Conservation (phyloP, 306 rosid species). For the Delonix regia region DNA sequence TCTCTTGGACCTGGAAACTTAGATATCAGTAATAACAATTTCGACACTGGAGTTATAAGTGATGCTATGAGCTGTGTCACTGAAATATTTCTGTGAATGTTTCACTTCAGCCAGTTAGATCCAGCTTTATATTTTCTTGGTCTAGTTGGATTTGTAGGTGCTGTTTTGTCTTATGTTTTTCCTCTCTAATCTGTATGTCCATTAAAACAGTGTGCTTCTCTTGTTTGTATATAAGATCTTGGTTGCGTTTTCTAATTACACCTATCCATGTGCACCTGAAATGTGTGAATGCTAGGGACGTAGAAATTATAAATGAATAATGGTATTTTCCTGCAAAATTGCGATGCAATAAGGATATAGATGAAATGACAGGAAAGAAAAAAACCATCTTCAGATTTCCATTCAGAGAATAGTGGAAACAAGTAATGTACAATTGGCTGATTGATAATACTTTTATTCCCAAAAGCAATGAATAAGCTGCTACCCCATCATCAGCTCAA, state of each 20-base stretch:
- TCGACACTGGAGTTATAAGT: slow-evolving; percentile 43
- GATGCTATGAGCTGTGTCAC: slow-evolving; percentile 56
- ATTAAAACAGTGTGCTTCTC: background rate
- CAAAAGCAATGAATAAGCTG: slow-evolving; percentile 23
- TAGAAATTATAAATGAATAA: slow-evolving; percentile 19
- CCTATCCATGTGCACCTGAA: background rate
- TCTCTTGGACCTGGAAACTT: slow-evolving; percentile 41
- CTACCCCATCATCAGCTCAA: slow-evolving; percentile 79
- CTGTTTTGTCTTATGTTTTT: background rate
- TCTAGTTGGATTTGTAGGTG: slow-evolving; percentile 23
- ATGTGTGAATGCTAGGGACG: background rate
- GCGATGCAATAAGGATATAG: background rate
- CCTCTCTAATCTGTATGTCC: background rate
- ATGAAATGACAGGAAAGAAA: background rate
- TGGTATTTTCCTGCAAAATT: background rate
- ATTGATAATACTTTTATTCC: slow-evolving; percentile 20
- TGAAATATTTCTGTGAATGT: slow-evolving; percentile 38
- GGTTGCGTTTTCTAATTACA: background rate
- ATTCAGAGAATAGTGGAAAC: background rate
- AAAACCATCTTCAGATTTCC: background rate
- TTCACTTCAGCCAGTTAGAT: background rate
- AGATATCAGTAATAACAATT: slow-evolving; percentile 27
- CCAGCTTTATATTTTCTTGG: slow-evolving; percentile 9
- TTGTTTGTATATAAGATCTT: slow-evolving; percentile 5
- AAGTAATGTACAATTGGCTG: slow-evolving; percentile 37